A percentile compares a stretch with the other conserved stretches of the same genome.
These are phyloP conservation scores for Thielaviopsis euricoi DNA, from an alignment of 2,329 filamentous ascomycete genomes.

Conservation along the genomic window DNA sequence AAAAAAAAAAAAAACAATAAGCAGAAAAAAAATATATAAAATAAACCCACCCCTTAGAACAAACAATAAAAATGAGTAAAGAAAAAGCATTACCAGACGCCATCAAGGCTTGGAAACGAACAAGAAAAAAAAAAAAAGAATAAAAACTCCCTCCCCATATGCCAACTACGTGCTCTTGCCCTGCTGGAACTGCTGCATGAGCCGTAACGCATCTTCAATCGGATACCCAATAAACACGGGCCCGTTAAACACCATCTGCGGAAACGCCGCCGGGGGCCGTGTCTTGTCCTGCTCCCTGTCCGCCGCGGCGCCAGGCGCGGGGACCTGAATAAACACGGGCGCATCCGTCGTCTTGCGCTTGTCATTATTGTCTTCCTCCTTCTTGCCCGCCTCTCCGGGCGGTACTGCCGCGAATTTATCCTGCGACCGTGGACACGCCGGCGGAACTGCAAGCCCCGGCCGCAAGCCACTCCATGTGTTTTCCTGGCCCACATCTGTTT, in stretches of 20 bases:
- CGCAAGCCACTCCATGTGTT: neutral
- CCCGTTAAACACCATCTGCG: conserved; percentile 77
- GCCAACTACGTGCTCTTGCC: neutral
- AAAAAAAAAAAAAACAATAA: conserved; percentile 7
- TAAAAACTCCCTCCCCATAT: no score
- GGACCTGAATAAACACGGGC: conserved; percentile 2
- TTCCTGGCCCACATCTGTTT: neutral
- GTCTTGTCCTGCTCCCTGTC: no score
- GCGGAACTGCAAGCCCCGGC: no score
- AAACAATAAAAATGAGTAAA: neutral
- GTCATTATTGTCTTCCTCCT: neutral
- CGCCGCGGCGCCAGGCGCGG: neutral
- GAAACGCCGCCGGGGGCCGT: conserved; percentile 14
- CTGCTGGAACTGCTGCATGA: conserved; percentile 45
- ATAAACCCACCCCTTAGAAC: neutral
- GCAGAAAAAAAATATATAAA: conserved; percentile 2
- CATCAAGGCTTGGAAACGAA: conserved; percentile 1
- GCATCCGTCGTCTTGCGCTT: conserved; percentile 11
- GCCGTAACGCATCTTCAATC: conserved; percentile 61
- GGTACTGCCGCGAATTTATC: neutral
- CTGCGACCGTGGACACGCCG: neutral
- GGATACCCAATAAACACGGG: conserved; percentile 90
- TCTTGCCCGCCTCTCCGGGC: neutral
- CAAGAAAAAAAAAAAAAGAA: conserved; percentile 9
- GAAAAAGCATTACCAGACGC: no score